Conservation (phyloP, 202 grass and related monocot species). For the Saccharum hybrid region DNA sequence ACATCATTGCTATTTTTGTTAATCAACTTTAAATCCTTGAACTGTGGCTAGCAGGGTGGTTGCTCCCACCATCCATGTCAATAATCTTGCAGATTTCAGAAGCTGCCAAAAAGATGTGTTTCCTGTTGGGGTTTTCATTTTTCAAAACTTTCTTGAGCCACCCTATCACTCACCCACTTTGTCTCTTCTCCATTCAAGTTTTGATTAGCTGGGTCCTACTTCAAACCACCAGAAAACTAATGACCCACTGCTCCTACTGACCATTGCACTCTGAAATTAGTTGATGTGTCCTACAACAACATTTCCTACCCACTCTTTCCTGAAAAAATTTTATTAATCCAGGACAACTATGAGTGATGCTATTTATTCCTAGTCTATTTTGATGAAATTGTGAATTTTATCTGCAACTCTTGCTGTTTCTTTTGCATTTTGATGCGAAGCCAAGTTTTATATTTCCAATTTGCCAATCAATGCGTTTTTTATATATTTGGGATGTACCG, state of each 20-base stretch:
- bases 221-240: constrained; percentile 39
- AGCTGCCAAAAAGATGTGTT: constrained; percentile 33
- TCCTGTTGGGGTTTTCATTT: background rate
- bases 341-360: background rate
- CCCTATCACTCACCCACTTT: constrained; percentile 23
- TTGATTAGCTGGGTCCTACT: constrained; percentile 42
- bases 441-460: constrained; percentile 21
- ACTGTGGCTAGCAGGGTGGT: constrained; percentile 9
- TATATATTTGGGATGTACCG: background rate
- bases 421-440: constrained; percentile 11
- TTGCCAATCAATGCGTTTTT: background rate
- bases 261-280: constrained; percentile 25
- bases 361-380: background rate
- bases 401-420: background rate
- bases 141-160: constrained; percentile 24
- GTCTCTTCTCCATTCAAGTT: constrained; percentile 18
- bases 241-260: background rate
- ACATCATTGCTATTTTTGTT: constrained; percentile 29
- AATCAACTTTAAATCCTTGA: constrained; percentile 39
- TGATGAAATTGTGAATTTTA: background rate
- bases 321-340: constrained; percentile 11
- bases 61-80: constrained; percentile 24
- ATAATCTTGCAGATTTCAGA: constrained; percentile 32
- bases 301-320: constrained; percentile 32
- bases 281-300: constrained; percentile 7